Evolutionary conservation across 1,284 basidiomycete genomes (phyloP).

Genomic region (Entoloma clypeatum): DNA sequence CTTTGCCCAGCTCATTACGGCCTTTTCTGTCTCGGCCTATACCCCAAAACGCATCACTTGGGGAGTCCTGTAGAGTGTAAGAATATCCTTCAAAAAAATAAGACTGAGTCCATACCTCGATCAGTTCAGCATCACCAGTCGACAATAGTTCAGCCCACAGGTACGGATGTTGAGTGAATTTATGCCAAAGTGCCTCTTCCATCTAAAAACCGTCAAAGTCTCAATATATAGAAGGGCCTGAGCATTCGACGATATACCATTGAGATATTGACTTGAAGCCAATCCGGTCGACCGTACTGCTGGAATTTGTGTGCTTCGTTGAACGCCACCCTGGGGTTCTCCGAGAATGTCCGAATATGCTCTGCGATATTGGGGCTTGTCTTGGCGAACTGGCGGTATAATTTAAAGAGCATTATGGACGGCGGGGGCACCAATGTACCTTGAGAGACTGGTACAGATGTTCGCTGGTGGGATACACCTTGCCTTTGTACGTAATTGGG

Average conservation of each 20-base stretch:
- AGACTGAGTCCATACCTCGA: constrained; percentile 46
- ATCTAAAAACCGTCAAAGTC: constrained; percentile 39
- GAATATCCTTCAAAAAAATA: constrained; percentile 1
- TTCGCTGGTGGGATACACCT: constrained; percentile 61
- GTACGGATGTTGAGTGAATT: constrained; percentile 59
- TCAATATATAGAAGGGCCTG: not conserved
- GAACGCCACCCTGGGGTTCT: constrained; percentile 53
- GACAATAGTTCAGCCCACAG: constrained; percentile 48
- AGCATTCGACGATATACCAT: constrained; percentile 37
- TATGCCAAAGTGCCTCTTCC: constrained; percentile 53
- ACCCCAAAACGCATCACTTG: constrained; percentile 70
- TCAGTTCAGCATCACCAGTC: constrained; percentile 57
- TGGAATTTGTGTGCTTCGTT: constrained; percentile 57
- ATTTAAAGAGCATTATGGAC: not conserved
- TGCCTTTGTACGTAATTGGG: constrained; percentile 48
- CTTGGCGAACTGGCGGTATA: constrained; percentile 43
- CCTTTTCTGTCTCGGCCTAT: constrained; percentile 54
- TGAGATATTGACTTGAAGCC: constrained; percentile 56
- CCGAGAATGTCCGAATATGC: constrained; percentile 54
- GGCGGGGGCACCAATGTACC: constrained; percentile 27
- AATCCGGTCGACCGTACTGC: constrained; percentile 52
- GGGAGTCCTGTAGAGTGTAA: constrained; percentile 46
- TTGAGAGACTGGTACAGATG: constrained; percentile 68
- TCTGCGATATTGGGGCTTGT: constrained; percentile 59
- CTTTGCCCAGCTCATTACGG: constrained; percentile 69